Base-by-base conservation (phyloP, 768 basidiomycete genomes). In the Leucosporidium yakuticum region DNA sequence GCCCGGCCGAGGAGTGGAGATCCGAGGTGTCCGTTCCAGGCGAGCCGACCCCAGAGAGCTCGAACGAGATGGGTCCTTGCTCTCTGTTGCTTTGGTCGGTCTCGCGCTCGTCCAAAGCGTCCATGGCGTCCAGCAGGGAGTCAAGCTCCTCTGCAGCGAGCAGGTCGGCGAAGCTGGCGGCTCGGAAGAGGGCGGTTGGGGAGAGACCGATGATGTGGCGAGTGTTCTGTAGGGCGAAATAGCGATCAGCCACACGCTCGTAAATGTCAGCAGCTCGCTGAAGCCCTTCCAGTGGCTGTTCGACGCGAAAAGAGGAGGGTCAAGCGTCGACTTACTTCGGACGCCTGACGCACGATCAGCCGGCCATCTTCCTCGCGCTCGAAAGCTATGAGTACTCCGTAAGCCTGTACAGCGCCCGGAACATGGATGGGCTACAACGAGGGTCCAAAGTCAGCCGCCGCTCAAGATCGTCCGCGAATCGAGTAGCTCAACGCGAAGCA, bases 331-430 rank as follows among this genome's bases (percentile, higher is more conserved):
- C 39, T 15, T 76, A 88, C 89, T 81, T 90, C 90, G 34, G 89
- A 91, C 0, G 89, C 88, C 74, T 91, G 90, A 19, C 85, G 83
- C 48, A 91, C 88, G 11, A 82, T 71, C 19, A 90, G 78, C 4
- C 80, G 79, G 0, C 81, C 84, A 29, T 87, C 84, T 12, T 83
- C 80, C 23, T 83, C 77, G 71, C 88, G 85, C 67, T 87, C 85
- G 1, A 90, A 79, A 1, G 83, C 88, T 60, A 91, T 83, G 5
- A 91, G 81, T 0, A 91, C 86, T n/a, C 89, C 90, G 74, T 87
- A 92, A 0, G 85, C 86, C 79, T 92, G 90, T 2, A 91, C 83
- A 2, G 89, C 86, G 4, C 90, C 90, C 19, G 89, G 90, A 0
- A 87, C 85, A 1, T 86, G 84, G 58, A 92, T 92, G 0, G 90